These are phyloP conservation scores for Ophiorrhiza pumila DNA, from an alignment of 257 asterid genomes.

Conservation along the genomic window DNA sequence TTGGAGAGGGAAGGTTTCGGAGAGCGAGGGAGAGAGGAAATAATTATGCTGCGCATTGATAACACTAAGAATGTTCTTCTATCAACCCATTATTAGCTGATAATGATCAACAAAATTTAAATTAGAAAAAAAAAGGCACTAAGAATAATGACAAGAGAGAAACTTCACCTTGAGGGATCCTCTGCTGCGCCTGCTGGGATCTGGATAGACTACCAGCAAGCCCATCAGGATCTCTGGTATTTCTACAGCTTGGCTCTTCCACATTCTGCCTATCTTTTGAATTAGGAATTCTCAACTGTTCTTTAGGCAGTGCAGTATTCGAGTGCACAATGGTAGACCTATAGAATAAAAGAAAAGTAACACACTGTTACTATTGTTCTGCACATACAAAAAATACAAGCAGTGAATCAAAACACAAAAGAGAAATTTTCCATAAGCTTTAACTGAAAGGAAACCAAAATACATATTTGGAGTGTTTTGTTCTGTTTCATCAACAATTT, in stretches of 20 bases:
- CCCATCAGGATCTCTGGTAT: constrained; percentile 45
- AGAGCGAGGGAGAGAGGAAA: background rate
- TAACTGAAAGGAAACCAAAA: background rate
- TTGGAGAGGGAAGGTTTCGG: background rate
- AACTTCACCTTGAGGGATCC: constrained; percentile 52
- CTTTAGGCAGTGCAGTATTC: constrained; percentile 44
- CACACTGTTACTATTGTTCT: background rate
- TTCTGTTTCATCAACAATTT: background rate
- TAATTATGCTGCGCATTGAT: background rate
- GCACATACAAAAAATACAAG: background rate
- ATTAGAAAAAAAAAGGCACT: background rate
- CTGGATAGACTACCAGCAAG: constrained; percentile 43
- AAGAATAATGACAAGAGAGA: constrained; percentile 1
- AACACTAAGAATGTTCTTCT: background rate
- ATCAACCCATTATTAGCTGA: background rate
- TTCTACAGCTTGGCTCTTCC: constrained; percentile 49
- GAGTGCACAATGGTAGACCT: constrained; percentile 83
- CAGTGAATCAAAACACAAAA: background rate
- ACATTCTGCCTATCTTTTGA: constrained; percentile 41
- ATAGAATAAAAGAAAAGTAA: constrained; percentile 2
- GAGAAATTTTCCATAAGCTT: background rate
- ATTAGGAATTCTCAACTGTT: constrained; percentile 35
- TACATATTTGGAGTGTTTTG: background rate
- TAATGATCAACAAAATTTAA: background rate
- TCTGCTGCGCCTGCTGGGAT: constrained; percentile 52